These are phyloP conservation scores for Teratosphaeriaceae sp. DNA, from an alignment of 2,329 filamentous ascomycete genomes.

Conservation along the genomic window DNA sequence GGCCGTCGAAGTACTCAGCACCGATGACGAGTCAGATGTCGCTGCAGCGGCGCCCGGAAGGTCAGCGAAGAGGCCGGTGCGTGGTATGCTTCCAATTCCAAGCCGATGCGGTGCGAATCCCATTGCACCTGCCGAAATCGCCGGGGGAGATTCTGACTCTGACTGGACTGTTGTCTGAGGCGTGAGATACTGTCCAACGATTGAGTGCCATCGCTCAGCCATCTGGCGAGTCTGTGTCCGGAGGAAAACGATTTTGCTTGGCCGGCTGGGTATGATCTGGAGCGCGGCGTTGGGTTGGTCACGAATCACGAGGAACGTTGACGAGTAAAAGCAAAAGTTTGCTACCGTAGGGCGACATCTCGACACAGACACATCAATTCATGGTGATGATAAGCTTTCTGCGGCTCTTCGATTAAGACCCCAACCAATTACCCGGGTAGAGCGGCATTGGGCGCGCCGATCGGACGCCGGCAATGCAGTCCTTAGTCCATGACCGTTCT, in stretches of 20 bases:
- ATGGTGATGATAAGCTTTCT: background rate
- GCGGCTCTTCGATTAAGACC: background rate
- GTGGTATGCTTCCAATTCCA: background rate
- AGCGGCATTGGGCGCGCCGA: background rate
- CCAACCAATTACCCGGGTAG: background rate
- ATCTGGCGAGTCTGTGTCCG: too few relatives aligned
- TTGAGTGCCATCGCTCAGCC: too few relatives aligned
- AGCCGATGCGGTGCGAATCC: background rate
- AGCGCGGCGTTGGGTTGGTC: background rate
- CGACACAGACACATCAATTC: too few relatives aligned
- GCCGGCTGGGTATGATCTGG: background rate
- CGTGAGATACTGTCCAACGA: too few relatives aligned
- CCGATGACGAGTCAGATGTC: conserved; percentile 12
- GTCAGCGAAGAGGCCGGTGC: background rate
- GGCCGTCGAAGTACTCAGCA: conserved; percentile 6
- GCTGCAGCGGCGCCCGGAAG: background rate
- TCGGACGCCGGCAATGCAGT: background rate
- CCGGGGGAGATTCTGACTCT: conserved; percentile 1
- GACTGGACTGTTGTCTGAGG: conserved; percentile 4
- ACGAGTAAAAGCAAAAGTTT: too few relatives aligned
- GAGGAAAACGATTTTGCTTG: background rate
- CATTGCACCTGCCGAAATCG: background rate
- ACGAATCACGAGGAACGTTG: too few relatives aligned
- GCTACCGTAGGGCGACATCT: too few relatives aligned
- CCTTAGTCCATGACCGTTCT: background rate